Evolutionary conservation across 2,329 filamentous ascomycete genomes (phyloP).

Genomic region (Aspergillus caelatus): DNA sequence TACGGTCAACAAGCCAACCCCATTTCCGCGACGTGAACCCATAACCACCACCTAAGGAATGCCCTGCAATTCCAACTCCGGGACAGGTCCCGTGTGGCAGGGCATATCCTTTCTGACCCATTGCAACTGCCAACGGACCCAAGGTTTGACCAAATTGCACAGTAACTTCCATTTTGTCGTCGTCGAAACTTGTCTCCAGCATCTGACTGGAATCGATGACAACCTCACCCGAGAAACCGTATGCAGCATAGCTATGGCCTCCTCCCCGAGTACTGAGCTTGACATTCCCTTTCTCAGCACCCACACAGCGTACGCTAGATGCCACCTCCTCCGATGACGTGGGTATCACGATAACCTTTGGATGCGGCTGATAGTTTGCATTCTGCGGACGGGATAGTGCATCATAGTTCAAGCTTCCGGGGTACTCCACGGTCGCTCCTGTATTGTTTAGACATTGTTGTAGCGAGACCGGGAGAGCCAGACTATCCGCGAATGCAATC

Average conservation of each 20-base stretch:
- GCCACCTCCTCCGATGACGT: slow-evolving; percentile 5
- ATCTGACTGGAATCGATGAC: slow-evolving; percentile 10
- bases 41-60: slow-evolving; percentile 11
- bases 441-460: slow-evolving; percentile 1
- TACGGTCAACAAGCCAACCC: slow-evolving; percentile 12
- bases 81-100: slow-evolving; percentile 13
- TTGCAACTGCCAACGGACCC: slow-evolving; percentile 8
- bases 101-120: slow-evolving; percentile 9
- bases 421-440: neutral
- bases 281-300: slow-evolving; percentile 4
- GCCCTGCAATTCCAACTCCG: slow-evolving; percentile 7
- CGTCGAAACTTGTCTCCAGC: slow-evolving; percentile 1
- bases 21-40: slow-evolving; percentile 11
- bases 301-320: slow-evolving; percentile 9
- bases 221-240: slow-evolving; percentile 8
- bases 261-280: slow-evolving; percentile 13
- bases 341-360: slow-evolving; percentile 8
- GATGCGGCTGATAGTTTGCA: slow-evolving; percentile 8
- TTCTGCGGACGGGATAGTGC: slow-evolving; percentile 5
- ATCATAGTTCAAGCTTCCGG: neutral
- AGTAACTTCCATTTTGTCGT: neutral
- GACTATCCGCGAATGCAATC: neutral
- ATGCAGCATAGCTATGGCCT: slow-evolving; percentile 14
- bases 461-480: neutral
- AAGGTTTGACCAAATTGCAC: slow-evolving; percentile 6